Base-by-base conservation (phyloP, 805 yeast genomes). In the Blastobotrys attinorum region DNA sequence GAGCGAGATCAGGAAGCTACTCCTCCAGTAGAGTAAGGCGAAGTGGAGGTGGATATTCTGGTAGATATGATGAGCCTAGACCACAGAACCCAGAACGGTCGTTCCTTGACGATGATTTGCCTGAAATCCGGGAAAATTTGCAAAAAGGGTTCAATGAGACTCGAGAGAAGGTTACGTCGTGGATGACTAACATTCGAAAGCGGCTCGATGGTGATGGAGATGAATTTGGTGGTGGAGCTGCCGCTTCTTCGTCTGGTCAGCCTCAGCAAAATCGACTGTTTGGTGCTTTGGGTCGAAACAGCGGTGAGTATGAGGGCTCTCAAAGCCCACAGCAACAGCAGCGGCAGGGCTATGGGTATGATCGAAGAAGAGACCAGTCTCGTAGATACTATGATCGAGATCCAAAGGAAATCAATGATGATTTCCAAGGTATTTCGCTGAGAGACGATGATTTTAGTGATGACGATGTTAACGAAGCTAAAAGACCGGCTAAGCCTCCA, bases 121-220 rank as follows among this genome's bases (percentile, higher is more conserved):
- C 67, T 43, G 83, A 77, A 53, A 66, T 84, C 52, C 79, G 76
- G 57, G 83, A 81, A 45, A 75, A 79, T 41, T 72, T 89, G 42
- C 70, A 75, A 35, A 81, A 81, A 56, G 87, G 90, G 17, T 71
- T 88, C 37, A 88, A 82, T 55, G 96, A 86, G 54, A 87, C 96
- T 1, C 77, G 81, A 44, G 70, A 75, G 38, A 81, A 82, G 44
- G 76, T 88, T 46, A 81, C 83, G 48, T 74, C 79, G 13, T 88
- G 96, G 95, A 77, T 85, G 39, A 76, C 76, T 47, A 84, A 79
- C 13, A 57, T 85, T 45, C 72, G 80, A 25, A 78, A 77, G 66
- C 74, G 70, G 54, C 48, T 60, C 7, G 72, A 72, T 11, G 69
- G 74, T 34, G 64, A 60, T 22, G 56, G 50, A 13, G 31, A 18